Conservation (phyloP, 1,284 basidiomycete genomes). For the Ceratobasidium sp. region DNA sequence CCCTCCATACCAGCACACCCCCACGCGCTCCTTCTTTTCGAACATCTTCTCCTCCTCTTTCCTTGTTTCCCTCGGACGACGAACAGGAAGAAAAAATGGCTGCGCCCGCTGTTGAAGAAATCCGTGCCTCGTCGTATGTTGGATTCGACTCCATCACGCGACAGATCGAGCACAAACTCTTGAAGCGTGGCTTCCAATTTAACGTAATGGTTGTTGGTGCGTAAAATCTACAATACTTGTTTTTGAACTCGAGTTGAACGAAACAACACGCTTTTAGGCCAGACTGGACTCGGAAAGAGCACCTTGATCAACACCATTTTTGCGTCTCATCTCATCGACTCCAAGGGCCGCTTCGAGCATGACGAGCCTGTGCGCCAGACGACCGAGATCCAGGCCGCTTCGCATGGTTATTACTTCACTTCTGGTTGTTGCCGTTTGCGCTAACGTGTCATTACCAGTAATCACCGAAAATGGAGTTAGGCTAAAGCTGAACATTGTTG, state of each 20-base stretch:
- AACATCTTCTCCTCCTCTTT: neutral
- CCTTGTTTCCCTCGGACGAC: constrained; percentile 15
- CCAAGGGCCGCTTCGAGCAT: constrained; percentile 89
- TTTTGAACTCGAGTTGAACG: constrained; percentile 23
- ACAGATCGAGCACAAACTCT: constrained; percentile 98
- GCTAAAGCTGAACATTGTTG: constrained; percentile 95
- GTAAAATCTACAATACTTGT: constrained; percentile 51
- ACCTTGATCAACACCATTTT: constrained; percentile 99
- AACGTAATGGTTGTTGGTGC: constrained; percentile 94
- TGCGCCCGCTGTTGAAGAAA: constrained; percentile 66
- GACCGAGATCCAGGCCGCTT: constrained; percentile 94
- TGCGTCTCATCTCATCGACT: constrained; percentile 95
- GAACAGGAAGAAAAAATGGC: constrained; percentile 50
- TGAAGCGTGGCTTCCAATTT: constrained; percentile 99
- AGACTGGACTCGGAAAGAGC: constrained; percentile 97
- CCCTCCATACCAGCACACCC: constrained; percentile 38
- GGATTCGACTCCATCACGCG: constrained; percentile 95
- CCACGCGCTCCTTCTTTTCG: constrained; percentile 21
- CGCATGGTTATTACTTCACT: constrained; percentile 72
- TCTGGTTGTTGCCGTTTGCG: neutral
- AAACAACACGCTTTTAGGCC: constrained; percentile 62
- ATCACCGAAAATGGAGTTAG: constrained; percentile 96
- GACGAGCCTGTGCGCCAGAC: constrained; percentile 91
- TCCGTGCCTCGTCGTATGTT: constrained; percentile 86
- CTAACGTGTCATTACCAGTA: constrained; percentile 59